Evolutionary conservation across 768 basidiomycete species (phyloP).

Genomic region (Crucibulum laeve): DNA sequence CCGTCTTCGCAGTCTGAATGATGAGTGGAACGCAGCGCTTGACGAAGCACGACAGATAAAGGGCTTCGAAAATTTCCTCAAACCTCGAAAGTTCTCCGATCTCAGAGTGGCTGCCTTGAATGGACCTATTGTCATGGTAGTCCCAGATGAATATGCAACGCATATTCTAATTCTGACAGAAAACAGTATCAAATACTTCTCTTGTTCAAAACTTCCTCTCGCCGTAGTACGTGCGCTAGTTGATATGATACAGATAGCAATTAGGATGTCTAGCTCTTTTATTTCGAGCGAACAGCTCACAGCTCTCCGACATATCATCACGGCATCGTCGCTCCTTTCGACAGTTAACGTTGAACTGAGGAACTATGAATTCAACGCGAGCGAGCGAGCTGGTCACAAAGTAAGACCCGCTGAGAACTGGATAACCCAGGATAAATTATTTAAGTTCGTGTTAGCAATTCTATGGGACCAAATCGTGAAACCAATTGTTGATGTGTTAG

Average conservation of each 20-base stretch:
- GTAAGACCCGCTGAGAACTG: not conserved
- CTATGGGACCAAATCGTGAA: not conserved
- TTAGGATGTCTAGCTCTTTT: too few species aligned
- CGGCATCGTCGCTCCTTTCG: too few species aligned
- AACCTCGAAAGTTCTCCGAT: not conserved
- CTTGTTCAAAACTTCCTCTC: too few species aligned
- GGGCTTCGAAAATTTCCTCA: constrained; percentile 9
- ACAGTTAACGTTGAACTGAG: too few species aligned
- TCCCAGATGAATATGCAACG: constrained; percentile 4
- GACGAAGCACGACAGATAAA: constrained; percentile 3
- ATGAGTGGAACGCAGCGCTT: constrained; percentile 5
- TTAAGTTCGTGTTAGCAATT: not conserved
- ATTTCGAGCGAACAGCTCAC: too few species aligned
- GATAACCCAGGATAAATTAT: not conserved
- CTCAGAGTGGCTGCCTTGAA: constrained; percentile 2
- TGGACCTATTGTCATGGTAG: constrained; percentile 5
- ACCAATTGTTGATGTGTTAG: not conserved
- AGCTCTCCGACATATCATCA: too few species aligned
- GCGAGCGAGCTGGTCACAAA: not conserved
- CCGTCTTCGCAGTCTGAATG: constrained; percentile 3
- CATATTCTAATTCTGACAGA: constrained; percentile 8
- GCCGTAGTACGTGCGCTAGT: too few species aligned
- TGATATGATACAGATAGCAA: too few species aligned
- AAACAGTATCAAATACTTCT: too few species aligned
- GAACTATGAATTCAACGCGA: not conserved